Base-by-base conservation (phyloP, 2,329 filamentous ascomycete species). In the Aspergillus aculeatus region DNA sequence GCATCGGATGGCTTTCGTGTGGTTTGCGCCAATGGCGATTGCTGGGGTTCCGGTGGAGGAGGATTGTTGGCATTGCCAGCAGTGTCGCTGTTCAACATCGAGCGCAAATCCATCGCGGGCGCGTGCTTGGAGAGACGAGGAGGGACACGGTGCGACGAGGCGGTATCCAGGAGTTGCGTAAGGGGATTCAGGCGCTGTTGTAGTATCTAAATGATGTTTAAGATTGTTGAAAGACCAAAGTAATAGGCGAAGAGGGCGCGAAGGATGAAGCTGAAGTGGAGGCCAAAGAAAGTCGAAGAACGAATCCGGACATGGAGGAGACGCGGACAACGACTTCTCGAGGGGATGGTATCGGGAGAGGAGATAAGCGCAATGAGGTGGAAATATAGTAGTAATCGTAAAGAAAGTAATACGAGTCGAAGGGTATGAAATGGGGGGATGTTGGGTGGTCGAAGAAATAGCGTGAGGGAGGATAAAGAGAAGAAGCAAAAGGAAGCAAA, bases 81-180 rank as follows among this genome's bases (percentile, higher is more conserved):
- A 61, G 69, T 71, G 67, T 79, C 77, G 64, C 57, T 78, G 69
- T 82, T 82, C 75, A 83, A 80, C 67, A 83, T 82, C 57, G 78
- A 81, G 71, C 80, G 78, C 70, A 83, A 76, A 73, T 83, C 81
- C 81, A 83, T 83, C 69, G 70, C 64, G 72, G 54, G 26, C 21
- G 50, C 52, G 54, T 47, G 7, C 24, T 19, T 21, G 29, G 29
- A 29, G 16, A 19, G 14, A 35, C 16, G 19, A 32, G 16, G n/a
- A 31, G 48, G 19, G 23, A 35, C 26, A 55, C 26, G 29, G 26
- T 21, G 44, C 47, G 53, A 16, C 16, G 24, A 55, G 41, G 47
- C n/a, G 41, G 41, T 55, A 26, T 23, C n/a, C 35, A 24, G 41
- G 35, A 23, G 12, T 9, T 47, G 29, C 14, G 16, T 21, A 44